Evolutionary conservation across 805 yeast genomes (phyloP), one percentile per base, ranked within the genome.

Genomic region (Hanseniaspora taiwanica): DNA sequence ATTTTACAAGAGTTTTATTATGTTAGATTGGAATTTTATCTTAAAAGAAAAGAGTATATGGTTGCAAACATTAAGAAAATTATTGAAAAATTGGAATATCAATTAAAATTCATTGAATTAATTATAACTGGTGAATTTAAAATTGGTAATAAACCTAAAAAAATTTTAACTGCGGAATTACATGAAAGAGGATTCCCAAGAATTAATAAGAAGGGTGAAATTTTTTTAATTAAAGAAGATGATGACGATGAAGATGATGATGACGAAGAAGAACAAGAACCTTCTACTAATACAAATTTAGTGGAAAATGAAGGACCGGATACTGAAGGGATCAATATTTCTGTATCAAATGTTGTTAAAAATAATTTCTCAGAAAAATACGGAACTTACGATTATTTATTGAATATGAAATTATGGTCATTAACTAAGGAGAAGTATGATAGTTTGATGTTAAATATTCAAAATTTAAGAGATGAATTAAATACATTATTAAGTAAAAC

Each of bases 321-420:
- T 18, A 34, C 50, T 18, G 58, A 56, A 13, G 63, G 49, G 10
- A 31, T 32, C n/a, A 29, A 13, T 29, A 29, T 29, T 16, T n/a
- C 18, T n/a, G 18, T 18, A n/a, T 29, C 18, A 24, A 41, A 41
- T 27, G 46, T 42, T n/a, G 59, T 54, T 3, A 59, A 63, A n/a
- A 67, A 65, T 37, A 58, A 61, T 13, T 66, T 58, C 58, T 71
- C 54, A 38, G 79, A 76, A 19, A 62, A 72, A 13, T 68, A 69
- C 39, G 73, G 85, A 8, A 68, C 78, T 6, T 89, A 76, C 59
- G 97, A 91, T 53, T 91, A 91, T 51, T 67, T 91, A 46, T 67
- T 91, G 40, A 93, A 91, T 40, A 82, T 91, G 95, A 74, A 86
- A 27, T 78, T 91, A 47, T 85, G 96, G 91, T 81, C 96, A 29